phyloP scores from a whole-genome alignment of 768 basidiomycete species.

The Lactarius evosmus region DNA sequence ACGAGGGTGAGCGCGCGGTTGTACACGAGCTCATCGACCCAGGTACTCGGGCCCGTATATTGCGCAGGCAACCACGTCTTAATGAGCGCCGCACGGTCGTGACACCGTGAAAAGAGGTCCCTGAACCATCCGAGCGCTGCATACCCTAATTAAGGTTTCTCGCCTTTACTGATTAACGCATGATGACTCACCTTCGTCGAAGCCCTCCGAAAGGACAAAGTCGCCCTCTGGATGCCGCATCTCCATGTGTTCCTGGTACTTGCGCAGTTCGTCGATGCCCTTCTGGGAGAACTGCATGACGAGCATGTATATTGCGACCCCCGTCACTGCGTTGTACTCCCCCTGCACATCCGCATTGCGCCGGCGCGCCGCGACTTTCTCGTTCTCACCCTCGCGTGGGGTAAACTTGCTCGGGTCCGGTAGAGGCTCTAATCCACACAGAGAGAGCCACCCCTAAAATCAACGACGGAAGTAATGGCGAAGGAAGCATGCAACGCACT shows the following conservation, averaged over 20 bases:
- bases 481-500: constrained; percentile 47
- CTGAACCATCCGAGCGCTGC: constrained; percentile 87
- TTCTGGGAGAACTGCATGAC: constrained; percentile 90
- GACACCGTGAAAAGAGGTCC: constrained; percentile 90
- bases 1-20: constrained; percentile 88
- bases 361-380: constrained; percentile 63
- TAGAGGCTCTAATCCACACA: constrained; percentile 60
- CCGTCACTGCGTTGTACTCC: constrained; percentile 80
- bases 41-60: constrained; percentile 77
- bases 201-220: constrained; percentile 74
- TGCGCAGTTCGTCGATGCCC: constrained; percentile 80
- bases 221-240: constrained; percentile 75
- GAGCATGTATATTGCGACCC: constrained; percentile 86
- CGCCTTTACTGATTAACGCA: constrained; percentile 3
- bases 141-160: constrained; percentile 23
- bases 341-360: constrained; percentile 75
- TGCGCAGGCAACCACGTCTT: constrained; percentile 86
- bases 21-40: constrained; percentile 88
- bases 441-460: constrained; percentile 16
- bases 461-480: constrained; percentile 9
- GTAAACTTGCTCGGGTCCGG: constrained; percentile 76
- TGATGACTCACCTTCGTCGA: constrained; percentile 62
- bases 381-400: constrained; percentile 66
- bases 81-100: constrained; percentile 83
- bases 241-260: constrained; percentile 77